Evolutionary conservation across 2,329 filamentous ascomycete genomes (phyloP).

Genomic region (Aspergillus carbonarius): DNA sequence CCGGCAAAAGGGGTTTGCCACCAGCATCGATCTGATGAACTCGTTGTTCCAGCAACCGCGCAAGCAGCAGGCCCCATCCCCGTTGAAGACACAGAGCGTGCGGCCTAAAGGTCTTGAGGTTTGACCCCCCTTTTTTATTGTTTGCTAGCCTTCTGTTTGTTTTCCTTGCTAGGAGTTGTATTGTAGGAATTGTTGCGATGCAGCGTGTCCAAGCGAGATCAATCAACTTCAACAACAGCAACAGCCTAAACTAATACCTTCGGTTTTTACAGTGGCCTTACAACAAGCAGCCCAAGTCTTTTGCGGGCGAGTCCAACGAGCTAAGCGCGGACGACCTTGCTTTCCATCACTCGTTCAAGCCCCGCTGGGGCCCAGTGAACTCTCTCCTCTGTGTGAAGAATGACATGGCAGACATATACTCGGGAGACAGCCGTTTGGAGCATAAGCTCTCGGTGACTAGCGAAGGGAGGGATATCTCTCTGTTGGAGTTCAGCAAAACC

Average conservation of each 20-base stretch:
- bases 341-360: constrained; percentile 73
- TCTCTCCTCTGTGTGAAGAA: constrained; percentile 65
- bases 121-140: constrained; percentile 57
- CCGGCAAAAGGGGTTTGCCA: constrained; percentile 67
- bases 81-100: constrained; percentile 55
- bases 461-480: constrained; percentile 33
- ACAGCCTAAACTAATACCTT: constrained; percentile 36
- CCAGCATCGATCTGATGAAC: constrained; percentile 94
- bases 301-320: constrained; percentile 59
- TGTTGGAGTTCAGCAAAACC: constrained; percentile 27
- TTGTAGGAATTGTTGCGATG: neutral
- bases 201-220: neutral
- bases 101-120: constrained; percentile 79
- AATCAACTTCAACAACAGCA: constrained; percentile 21
- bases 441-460: constrained; percentile 50
- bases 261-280: constrained; percentile 72
- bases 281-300: constrained; percentile 71
- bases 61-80: constrained; percentile 45
- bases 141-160: neutral
- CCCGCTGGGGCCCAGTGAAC: constrained; percentile 74
- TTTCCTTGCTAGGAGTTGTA: neutral
- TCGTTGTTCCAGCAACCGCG: constrained; percentile 76
- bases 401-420: constrained; percentile 27
- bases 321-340: constrained; percentile 64
- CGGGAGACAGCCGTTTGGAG: constrained; percentile 45